Conservation (phyloP, 169 alveolate species). For the Cryptosporidium sp. region DNA sequence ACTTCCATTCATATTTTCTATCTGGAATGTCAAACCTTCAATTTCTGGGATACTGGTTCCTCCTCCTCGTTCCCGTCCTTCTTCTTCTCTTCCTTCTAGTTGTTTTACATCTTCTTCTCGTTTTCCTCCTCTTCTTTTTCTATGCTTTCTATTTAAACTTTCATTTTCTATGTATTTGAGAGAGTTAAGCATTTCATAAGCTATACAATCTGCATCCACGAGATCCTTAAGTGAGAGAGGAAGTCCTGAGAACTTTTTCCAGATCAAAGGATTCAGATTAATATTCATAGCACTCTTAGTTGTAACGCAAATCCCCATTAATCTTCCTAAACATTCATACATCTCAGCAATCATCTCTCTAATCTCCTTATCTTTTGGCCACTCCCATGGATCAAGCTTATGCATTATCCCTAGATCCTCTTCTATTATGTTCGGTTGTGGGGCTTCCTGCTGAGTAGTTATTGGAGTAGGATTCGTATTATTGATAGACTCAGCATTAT, state of each 20-base stretch:
- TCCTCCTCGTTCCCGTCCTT: background rate
- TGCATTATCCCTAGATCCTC: constrained; percentile 36
- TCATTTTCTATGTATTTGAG: constrained; percentile 81
- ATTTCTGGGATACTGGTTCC: constrained; percentile 26
- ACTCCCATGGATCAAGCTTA: constrained; percentile 72
- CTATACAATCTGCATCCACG: constrained; percentile 86
- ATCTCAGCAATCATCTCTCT: constrained; percentile 76
- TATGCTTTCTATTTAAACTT: constrained; percentile 72
- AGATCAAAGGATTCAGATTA: constrained; percentile 88
- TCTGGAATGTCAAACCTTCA: constrained; percentile 72
- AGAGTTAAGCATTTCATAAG: constrained; percentile 86
- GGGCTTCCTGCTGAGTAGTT: background rate
- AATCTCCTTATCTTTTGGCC: constrained; percentile 64
- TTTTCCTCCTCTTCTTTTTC: constrained; percentile 19
- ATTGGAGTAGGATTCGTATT: constrained; percentile 41
- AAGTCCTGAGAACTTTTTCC: constrained; percentile 86
- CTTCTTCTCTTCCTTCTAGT: no score
- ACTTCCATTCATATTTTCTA: constrained; percentile 69
- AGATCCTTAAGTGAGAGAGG: constrained; percentile 83
- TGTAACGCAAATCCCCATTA: constrained; percentile 90
- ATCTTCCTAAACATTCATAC: constrained; percentile 92
- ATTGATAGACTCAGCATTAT: constrained; percentile 9
- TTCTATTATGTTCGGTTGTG: background rate
- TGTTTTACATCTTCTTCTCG: no score
- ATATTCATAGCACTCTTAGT: constrained; percentile 88